phyloP scores from a whole-genome alignment of 192 early-diverging fungal species.

The Coemansia sp. region DNA sequence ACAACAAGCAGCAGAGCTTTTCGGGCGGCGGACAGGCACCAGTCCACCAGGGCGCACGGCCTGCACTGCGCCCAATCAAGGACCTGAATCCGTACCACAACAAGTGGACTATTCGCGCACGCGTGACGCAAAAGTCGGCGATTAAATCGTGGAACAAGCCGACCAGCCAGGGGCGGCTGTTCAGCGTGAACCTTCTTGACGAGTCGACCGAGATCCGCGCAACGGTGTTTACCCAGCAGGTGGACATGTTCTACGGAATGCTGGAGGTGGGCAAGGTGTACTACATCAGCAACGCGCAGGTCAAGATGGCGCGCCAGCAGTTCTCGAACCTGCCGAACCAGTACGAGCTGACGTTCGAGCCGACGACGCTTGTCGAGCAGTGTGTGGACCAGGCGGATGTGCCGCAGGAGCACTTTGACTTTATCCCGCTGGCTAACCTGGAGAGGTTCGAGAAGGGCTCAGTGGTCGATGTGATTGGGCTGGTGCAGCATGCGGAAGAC shows the following conservation, averaged over 20 bases:
- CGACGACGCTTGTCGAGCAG: constrained; percentile 62
- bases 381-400: constrained; percentile 43
- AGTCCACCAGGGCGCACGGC: constrained; percentile 38
- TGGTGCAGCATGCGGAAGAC: constrained; percentile 66
- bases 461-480: constrained; percentile 75
- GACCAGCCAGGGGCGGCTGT: constrained; percentile 79
- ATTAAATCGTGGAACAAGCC: constrained; percentile 81
- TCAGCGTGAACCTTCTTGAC: constrained; percentile 86
- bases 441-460: constrained; percentile 68
- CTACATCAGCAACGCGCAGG: constrained; percentile 76
- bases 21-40: constrained; percentile 22
- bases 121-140: constrained; percentile 80
- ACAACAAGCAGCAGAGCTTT: constrained; percentile 29
- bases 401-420: constrained; percentile 60
- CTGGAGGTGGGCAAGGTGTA: constrained; percentile 82
- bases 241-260: constrained; percentile 72
- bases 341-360: constrained; percentile 88
- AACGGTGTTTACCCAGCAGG: constrained; percentile 90
- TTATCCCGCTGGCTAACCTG: constrained; percentile 69
- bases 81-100: constrained; percentile 87
- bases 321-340: constrained; percentile 82
- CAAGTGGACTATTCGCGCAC: constrained; percentile 94
- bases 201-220: constrained; percentile 91
- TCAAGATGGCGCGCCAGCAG: constrained; percentile 84
- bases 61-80: constrained; percentile 59